Evolutionary conservation across 2,329 filamentous ascomycete genomes (phyloP).

Genomic region (Xylaria sp.): DNA sequence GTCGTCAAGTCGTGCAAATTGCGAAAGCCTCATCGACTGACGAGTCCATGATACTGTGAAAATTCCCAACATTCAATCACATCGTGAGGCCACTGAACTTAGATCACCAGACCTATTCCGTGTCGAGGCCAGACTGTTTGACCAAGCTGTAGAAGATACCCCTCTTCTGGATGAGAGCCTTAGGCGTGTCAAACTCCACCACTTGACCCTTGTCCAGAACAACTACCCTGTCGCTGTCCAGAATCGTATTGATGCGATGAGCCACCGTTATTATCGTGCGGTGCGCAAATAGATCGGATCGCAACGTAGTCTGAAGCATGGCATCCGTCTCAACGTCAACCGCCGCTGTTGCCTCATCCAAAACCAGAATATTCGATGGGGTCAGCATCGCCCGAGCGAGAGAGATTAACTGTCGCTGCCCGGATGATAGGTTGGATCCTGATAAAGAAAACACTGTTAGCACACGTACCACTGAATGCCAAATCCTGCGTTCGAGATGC

Average conservation of each 20-base stretch:
- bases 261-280: slow-evolving; percentile 98
- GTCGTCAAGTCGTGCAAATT: no score
- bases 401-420: slow-evolving; percentile 89
- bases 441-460: slow-evolving; percentile 24
- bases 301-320: slow-evolving; percentile 58
- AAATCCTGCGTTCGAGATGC: not conserved
- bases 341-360: slow-evolving; percentile 90
- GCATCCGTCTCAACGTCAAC: slow-evolving; percentile 65
- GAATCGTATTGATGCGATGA: slow-evolving; percentile 95
- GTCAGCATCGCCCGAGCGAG: slow-evolving; percentile 89
- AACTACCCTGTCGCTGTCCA: slow-evolving; percentile 82
- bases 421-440: slow-evolving; percentile 93
- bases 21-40: not conserved
- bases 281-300: slow-evolving; percentile 69
- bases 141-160: slow-evolving; percentile 87
- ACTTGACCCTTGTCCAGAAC: slow-evolving; percentile 89
- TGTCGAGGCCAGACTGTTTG: slow-evolving; percentile 75
- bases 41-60: not conserved
- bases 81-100: not conserved
- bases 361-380: slow-evolving; percentile 91
- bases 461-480: slow-evolving; percentile 4
- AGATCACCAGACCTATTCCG: slow-evolving; percentile 33
- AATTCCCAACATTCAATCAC: not conserved
- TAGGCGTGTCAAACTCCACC: slow-evolving; percentile 85
- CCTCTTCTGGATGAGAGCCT: slow-evolving; percentile 66